Evolutionary conservation across 352 stramenopile species (phyloP), one percentile per base, ranked within the genome.

Genomic region (Phytopythium montanum): DNA sequence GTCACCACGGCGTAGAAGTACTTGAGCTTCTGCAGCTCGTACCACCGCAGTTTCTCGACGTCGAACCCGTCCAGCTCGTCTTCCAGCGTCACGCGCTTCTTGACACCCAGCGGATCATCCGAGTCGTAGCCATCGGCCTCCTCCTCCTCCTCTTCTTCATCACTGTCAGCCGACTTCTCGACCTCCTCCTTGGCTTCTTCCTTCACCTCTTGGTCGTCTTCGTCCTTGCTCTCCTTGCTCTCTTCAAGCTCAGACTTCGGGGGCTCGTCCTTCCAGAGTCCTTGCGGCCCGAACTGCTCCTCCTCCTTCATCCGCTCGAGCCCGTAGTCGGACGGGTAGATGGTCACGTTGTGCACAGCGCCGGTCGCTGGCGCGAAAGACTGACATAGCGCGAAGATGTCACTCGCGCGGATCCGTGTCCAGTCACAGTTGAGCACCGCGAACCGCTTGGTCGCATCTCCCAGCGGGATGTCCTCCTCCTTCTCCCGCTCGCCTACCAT

Each of bases 1-100:
- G 94, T 95, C 14, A 96, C 94, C 21, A 99, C 79, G 5, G 96
- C 97, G 81, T 99, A 99, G 68, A 98, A 99, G 73, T 99, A 99
- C 62, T 95, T 92, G 36, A 99, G 79, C 72, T 98, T 99, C 56
- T 98, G 92, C 46, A 97, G 80, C 69, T 99, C 97, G 73, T 99
- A 99, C 36, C 88, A 87, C 56, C 96, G 88, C 38, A 99, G 74
- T 63, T 97, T 97, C 73, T 99, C 95, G 29, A 76, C 73, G 73
- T 99, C 92, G 64, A 98, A 98, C 23, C 90, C 76, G 36, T 90
- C 76, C 4, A 61, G 63, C 21, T 82, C 73, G 48, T 74, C 70
- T 54, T 75, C 77, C 12, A 76, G 64, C 1, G 63, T 85, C 46
- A 85, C 82, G 46, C 61, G 83, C 60, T 82, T 81, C 70, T 83